Conservation (phyloP, 306 rosid species). For the cucumber (Cucumis sativus) region DNA sequence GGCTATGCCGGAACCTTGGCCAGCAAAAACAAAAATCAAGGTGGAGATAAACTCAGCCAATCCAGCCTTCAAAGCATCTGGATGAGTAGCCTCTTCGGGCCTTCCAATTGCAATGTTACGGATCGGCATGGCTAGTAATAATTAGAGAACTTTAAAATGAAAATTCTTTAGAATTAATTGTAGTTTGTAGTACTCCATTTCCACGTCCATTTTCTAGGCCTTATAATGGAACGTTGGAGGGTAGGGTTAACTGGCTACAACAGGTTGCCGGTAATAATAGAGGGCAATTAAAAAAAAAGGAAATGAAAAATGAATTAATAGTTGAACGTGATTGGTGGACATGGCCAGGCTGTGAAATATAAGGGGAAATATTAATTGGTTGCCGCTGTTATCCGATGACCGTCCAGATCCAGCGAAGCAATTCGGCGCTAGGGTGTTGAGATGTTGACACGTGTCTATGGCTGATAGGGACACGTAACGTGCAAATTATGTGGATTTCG, state of each 20-base stretch:
- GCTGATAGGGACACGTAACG: constrained; percentile 30
- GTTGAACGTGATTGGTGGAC: constrained; percentile 13
- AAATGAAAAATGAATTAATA: background rate
- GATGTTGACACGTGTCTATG: constrained; percentile 25
- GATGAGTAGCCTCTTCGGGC: constrained; percentile 35
- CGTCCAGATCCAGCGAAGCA: constrained; percentile 11
- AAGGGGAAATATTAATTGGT: background rate
- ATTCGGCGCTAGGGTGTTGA: background rate
- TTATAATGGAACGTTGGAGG: background rate
- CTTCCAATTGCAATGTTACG: constrained; percentile 47
- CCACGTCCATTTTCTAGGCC: background rate
- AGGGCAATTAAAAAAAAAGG: background rate
- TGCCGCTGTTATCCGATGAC: background rate
- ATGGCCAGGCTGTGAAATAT: constrained; percentile 9
- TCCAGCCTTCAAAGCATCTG: constrained; percentile 38
- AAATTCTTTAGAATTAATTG: too few species aligned
- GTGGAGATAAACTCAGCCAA: constrained; percentile 61
- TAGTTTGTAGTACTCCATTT: background rate
- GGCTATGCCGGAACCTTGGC: constrained; percentile 48
- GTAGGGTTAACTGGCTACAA: background rate
- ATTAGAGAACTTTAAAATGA: background rate
- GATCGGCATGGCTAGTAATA: constrained; percentile 34
- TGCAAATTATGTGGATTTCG: background rate
- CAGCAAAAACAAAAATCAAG: constrained; percentile 57
- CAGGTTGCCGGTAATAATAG: background rate